These are phyloP conservation scores for Trypanosoma cruzi DNA, from an alignment of 208 protist genomes.

Conservation along the genomic window DNA sequence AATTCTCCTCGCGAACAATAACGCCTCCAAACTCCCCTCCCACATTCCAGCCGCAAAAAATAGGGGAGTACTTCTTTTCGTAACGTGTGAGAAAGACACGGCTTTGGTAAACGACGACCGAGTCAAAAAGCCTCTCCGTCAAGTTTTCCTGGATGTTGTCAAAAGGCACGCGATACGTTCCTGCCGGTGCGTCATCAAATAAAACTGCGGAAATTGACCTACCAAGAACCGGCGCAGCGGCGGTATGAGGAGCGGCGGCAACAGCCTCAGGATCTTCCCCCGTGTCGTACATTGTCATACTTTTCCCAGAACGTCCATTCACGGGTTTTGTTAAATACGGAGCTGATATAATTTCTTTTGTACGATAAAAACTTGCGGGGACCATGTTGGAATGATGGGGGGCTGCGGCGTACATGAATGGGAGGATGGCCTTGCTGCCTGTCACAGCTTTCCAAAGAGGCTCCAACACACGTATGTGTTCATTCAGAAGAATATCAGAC, in stretches of 20 bases:
- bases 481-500: conserved; percentile 77
- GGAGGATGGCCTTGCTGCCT: conserved; percentile 77
- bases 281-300: conserved; percentile 74
- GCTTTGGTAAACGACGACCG: conserved; percentile 65
- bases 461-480: conserved; percentile 71
- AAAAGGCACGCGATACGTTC: conserved; percentile 26
- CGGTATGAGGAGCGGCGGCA: conserved; percentile 30
- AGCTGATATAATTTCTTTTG: conserved; percentile 55
- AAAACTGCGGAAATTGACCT: conserved; percentile 18
- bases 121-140: conserved; percentile 63
- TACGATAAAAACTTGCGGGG: conserved; percentile 52
- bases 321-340: conserved; percentile 77
- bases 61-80: conserved; percentile 73
- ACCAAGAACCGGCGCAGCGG: conserved; percentile 13
- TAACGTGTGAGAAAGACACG: conserved; percentile 75
- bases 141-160: conserved; percentile 62
- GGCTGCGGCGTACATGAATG: conserved; percentile 68
- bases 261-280: conserved; percentile 42
- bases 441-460: conserved; percentile 83
- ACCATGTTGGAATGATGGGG: conserved; percentile 72
- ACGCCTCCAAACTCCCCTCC: conserved; percentile 70
- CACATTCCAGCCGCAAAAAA: conserved; percentile 82
- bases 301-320: conserved; percentile 77
- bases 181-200: conserved; percentile 5
- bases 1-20: conserved; percentile 78